Evolutionary conservation across 768 basidiomycete species (phyloP).

Genomic region (Suillus subluteus): DNA sequence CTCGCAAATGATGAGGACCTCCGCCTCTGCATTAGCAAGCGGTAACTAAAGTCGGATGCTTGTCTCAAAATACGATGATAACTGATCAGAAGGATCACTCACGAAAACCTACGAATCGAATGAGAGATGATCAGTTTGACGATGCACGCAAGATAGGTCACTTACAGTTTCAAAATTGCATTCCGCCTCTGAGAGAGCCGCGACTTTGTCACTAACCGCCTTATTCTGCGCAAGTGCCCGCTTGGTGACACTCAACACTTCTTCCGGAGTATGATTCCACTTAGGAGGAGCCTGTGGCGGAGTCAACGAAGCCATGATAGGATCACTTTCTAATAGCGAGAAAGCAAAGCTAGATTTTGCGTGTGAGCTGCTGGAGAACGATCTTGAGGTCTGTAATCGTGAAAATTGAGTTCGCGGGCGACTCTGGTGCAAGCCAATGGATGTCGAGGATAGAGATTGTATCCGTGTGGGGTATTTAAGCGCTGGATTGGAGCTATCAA

Average conservation of each 20-base stretch:
- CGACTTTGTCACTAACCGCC: slow-evolving; percentile 59
- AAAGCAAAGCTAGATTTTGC: slow-evolving; percentile 1
- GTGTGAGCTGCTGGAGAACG: slow-evolving; percentile 7
- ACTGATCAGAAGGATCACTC: slow-evolving; percentile 37
- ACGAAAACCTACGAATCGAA: slow-evolving; percentile 65
- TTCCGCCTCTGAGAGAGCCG: slow-evolving; percentile 54
- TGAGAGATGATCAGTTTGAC: slow-evolving; percentile 1
- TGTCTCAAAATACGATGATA: slow-evolving; percentile 24
- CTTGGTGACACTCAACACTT: slow-evolving; percentile 60
- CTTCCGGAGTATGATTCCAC: slow-evolving; percentile 70
- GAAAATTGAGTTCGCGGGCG: not conserved
- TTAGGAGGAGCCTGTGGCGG: slow-evolving; percentile 68
- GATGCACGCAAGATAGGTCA: slow-evolving; percentile 12
- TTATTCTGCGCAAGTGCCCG: slow-evolving; percentile 61
- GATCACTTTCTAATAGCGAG: slow-evolving; percentile 9
- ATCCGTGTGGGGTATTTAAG: slow-evolving; percentile 2
- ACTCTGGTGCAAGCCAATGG: not conserved
- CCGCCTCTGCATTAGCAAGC: slow-evolving; percentile 64
- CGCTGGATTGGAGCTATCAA: slow-evolving; percentile 5
- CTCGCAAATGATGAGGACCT: slow-evolving; percentile 53
- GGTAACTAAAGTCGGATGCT: slow-evolving; percentile 43
- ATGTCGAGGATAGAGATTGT: slow-evolving; percentile 1
- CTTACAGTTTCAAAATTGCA: slow-evolving; percentile 71
- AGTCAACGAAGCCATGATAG: slow-evolving; percentile 48
- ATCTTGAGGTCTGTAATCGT: slow-evolving; percentile 3